Base-by-base conservation (phyloP, 2,329 filamentous ascomycete genomes). In the Epichloe typhina region DNA sequence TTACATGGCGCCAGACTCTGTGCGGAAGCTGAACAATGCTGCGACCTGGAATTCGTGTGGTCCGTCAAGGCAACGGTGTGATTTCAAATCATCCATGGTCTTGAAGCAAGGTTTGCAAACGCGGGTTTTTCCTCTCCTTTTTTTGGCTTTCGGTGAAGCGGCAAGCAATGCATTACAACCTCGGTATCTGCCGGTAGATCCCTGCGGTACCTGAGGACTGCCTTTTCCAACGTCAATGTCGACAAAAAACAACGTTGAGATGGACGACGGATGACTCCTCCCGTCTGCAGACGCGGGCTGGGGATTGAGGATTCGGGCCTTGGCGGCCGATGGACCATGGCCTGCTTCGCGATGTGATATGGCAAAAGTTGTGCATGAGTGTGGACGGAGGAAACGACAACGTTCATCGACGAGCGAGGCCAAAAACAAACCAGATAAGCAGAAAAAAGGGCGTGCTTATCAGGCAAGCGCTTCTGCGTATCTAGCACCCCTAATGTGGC, bases 291-390 rank as follows among this genome's bases (percentile, higher is more conserved):
- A 8, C 26, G 26, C 26, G 26, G 26, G 26, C 26, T 43, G 21
- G 13, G 23, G 4, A 11, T 8, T 26, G 26, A 37, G 26, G 8
- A 23, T 19, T 46, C 49, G 49, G 42, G 2, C 36, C 41, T 33
- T 50, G 48, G 23, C 26, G 17, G 39, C 49, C 42, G 49, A 46
- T 15, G 49, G 43, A 46, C 49, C 49, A 50, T 41, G 36, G 31
- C 37, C 19, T 39, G 46, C 23, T 26, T 26, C 23, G 37, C 23
- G 36, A 40, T 33, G 49, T 36, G 33, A 37, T 36, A 4, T 6
- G 23, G 5, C 5, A 23, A 19, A 19, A 23, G 5, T 23, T 23
- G 21, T 47, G 35, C 33, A 37, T n/a, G 37, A 15, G 39, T 17
- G 6, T 35, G n/a, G 38, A 41, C 26, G 43, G 39, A 15, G 9